Evolutionary conservation across 2,329 filamentous ascomycete genomes (phyloP).

Genomic region (Pyricularia sp.): DNA sequence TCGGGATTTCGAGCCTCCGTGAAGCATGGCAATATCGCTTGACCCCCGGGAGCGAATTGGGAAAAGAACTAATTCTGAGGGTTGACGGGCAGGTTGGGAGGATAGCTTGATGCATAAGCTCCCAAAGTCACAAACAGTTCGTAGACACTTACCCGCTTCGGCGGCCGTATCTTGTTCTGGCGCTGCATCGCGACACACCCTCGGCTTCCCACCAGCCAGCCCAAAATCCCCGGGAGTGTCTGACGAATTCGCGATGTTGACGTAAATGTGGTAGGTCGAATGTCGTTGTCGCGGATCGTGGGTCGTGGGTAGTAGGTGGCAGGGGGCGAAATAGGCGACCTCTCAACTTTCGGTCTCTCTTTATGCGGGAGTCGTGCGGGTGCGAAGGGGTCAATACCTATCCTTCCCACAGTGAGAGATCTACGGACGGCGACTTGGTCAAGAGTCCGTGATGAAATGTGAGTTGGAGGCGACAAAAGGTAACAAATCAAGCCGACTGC

Average conservation of each 20-base stretch:
- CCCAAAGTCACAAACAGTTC: neutral
- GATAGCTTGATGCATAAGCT: neutral
- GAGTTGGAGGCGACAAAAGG: neutral
- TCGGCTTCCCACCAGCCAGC: neutral
- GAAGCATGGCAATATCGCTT: neutral
- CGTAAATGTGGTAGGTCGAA: neutral
- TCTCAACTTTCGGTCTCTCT: neutral
- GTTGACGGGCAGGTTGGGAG: neutral
- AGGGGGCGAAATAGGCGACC: neutral
- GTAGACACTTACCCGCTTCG: constrained; percentile 43
- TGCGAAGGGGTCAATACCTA: neutral
- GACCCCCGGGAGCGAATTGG: neutral
- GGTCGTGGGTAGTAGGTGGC: neutral
- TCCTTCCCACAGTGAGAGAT: neutral
- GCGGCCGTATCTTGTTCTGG: constrained; percentile 53
- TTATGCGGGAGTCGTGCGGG: neutral
- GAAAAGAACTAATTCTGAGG: neutral
- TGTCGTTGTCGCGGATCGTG: neutral
- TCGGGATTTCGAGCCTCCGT: too few relatives aligned
- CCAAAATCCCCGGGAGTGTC: neutral
- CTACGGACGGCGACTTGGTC: neutral
- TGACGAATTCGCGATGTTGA: neutral
- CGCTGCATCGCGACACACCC: constrained; percentile 12
- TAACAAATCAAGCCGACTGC: neutral
- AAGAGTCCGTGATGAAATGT: neutral